Conservation (phyloP, 1,284 basidiomycete genomes). For the Sanghuangporus sanghuang region DNA sequence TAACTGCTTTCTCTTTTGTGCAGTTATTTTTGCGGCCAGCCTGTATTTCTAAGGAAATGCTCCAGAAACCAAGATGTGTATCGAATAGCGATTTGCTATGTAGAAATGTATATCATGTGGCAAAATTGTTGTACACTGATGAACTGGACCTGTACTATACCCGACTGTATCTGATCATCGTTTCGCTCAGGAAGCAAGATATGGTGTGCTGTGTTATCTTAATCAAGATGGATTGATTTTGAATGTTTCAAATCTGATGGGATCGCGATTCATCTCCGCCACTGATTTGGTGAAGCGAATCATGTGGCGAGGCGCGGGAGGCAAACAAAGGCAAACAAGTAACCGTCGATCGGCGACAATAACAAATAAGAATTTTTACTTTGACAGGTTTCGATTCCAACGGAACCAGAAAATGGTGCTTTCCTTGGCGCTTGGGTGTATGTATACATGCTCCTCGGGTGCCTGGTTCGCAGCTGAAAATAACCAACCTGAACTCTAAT, state of each 20-base stretch:
- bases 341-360: neutral
- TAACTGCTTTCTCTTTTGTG: neutral
- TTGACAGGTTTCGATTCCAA: neutral
- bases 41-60: conserved; percentile 66
- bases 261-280: neutral
- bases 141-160: neutral
- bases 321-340: neutral
- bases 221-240: neutral
- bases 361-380: neutral
- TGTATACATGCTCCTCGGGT: neutral
- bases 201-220: neutral
- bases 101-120: neutral
- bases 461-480: neutral
- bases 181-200: neutral
- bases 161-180: neutral
- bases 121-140: neutral
- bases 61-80: neutral
- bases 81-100: neutral
- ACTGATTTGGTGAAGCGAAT: neutral
- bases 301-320: neutral
- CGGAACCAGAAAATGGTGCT: neutral
- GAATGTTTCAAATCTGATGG: neutral
- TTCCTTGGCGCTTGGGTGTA: neutral
- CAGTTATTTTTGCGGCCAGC: conserved; percentile 83
- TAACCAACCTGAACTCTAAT: neutral